Conservation (phyloP, 768 basidiomycete genomes). For the Russula compacta region DNA sequence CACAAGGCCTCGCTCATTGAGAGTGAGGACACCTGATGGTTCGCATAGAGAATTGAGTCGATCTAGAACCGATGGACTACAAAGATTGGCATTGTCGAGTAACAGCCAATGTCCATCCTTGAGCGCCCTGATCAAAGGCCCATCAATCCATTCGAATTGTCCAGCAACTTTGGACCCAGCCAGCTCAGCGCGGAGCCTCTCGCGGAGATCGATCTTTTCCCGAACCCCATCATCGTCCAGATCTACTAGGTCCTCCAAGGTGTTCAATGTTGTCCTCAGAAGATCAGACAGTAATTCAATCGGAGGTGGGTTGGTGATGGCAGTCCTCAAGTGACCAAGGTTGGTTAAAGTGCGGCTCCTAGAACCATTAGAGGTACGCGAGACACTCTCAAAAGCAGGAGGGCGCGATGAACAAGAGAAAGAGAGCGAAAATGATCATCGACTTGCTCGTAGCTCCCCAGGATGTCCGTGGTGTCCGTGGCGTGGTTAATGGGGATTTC, state of each 20-base stretch:
- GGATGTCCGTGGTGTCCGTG: constrained; percentile 87
- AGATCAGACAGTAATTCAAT: constrained; percentile 13
- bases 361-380: constrained; percentile 28
- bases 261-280: constrained; percentile 23
- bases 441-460: constrained; percentile 94
- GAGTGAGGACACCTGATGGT: constrained; percentile 64
- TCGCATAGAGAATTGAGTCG: constrained; percentile 96
- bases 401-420: constrained; percentile 33
- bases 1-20: constrained; percentile 85
- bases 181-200: constrained; percentile 18
- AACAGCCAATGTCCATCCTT: constrained; percentile 83
- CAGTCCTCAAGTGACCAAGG: neutral
- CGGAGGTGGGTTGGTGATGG: neutral
- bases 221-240: neutral
- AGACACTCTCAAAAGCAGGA: constrained; percentile 31
- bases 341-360: neutral
- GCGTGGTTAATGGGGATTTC: constrained; percentile 77
- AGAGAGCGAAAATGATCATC: constrained; percentile 39
- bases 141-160: constrained; percentile 92
- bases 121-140: constrained; percentile 80
- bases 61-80: constrained; percentile 92
- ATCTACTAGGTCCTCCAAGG: constrained; percentile 26
- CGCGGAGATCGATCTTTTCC: constrained; percentile 7
- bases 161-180: constrained; percentile 31
- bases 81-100: constrained; percentile 88